A percentile compares a stretch with the other conserved stretches of the same genome.
These are phyloP conservation scores for Chalciporus piperatus DNA, from an alignment of 768 basidiomycete species.

Conservation along the genomic window DNA sequence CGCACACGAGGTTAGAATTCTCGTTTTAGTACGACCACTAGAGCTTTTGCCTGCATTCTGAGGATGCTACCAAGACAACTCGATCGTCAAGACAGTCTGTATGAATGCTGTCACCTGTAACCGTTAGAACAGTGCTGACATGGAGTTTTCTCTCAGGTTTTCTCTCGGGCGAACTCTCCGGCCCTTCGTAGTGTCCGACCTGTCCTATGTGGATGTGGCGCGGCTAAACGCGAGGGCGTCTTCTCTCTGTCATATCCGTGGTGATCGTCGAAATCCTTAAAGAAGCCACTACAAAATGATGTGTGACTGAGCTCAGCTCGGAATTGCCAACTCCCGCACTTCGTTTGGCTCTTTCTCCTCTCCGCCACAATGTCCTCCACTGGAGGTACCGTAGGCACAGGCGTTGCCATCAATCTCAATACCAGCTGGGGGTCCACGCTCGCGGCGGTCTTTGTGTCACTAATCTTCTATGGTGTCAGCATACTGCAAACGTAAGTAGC, in stretches of 20 bases:
- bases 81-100: no score
- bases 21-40: no score
- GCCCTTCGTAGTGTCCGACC: not conserved
- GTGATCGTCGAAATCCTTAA: constrained; percentile 7
- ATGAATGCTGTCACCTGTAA: no score
- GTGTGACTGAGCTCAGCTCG: not conserved
- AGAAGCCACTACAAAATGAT: constrained; percentile 12
- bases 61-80: no score
- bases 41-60: no score
- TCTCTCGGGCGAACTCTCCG: not conserved
- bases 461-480: constrained; percentile 24
- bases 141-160: no score
- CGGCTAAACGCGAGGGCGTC: not conserved
- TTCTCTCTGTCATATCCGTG: constrained; percentile 2
- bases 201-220: not conserved
- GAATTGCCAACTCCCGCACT: not conserved
- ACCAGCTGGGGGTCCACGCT: constrained; percentile 25
- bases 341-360: not conserved
- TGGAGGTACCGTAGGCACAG: constrained; percentile 1
- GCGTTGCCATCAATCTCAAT: constrained; percentile 5
- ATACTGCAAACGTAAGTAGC: constrained; percentile 24
- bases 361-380: constrained; percentile 11
- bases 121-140: no score
- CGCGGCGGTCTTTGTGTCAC: constrained; percentile 16
- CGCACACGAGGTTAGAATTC: no score